Evolutionary conservation across 805 yeast genomes (phyloP).

Genomic region (Lipomyces orientalis): DNA sequence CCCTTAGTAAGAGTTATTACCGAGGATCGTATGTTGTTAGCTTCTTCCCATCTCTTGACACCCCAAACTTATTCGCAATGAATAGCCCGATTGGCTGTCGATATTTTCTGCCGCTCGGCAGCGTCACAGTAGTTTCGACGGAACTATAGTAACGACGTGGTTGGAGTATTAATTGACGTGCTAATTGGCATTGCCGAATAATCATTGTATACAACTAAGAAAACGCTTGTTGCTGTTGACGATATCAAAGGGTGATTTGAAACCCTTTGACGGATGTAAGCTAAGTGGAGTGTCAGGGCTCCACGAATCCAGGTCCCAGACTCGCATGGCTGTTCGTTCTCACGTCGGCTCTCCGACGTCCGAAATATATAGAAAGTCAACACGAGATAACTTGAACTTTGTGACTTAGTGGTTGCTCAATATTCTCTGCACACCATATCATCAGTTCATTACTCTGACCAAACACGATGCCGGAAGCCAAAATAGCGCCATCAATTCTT

Average conservation of each 20-base stretch:
- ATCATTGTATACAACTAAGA: background rate
- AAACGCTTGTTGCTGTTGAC: too few species aligned
- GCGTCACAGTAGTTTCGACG: conserved; percentile 47
- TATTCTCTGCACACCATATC: background rate
- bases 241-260: too few species aligned
- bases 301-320: too few species aligned
- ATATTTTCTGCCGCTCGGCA: conserved; percentile 70
- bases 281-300: too few species aligned
- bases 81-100: conserved; percentile 88
- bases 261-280: too few species aligned
- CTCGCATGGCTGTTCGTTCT: too few species aligned
- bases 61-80: conserved; percentile 81
- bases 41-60: conserved; percentile 61
- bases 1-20: conserved; percentile 14
- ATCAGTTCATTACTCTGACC: background rate
- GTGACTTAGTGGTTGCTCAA: background rate
- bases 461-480: conserved; percentile 68
- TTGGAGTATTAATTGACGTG: background rate
- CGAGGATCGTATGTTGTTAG: conserved; percentile 45
- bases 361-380: too few species aligned
- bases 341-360: too few species aligned
- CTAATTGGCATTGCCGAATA: background rate
- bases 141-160: background rate
- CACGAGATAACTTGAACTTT: too few species aligned
- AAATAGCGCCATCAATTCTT: conserved; percentile 92